Percentiles rank a stretch among this genome's conserved stretches.
Evolutionary conservation across 495 filamentous ascomycete genomes (phyloP).

Genomic region (Aspergillus asperescens): DNA sequence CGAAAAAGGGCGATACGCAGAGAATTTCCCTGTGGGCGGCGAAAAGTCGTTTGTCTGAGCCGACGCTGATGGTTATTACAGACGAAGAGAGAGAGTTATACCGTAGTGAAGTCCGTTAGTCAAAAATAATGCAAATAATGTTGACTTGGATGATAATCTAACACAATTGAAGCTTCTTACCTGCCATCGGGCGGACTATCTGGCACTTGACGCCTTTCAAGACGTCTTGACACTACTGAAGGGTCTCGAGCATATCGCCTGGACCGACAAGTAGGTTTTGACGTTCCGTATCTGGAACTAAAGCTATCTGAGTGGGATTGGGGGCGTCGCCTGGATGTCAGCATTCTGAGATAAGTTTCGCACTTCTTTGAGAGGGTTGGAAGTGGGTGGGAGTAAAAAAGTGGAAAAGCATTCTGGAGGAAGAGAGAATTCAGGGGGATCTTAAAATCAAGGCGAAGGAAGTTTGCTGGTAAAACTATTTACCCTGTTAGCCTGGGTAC

Average conservation of each 20-base stretch:
- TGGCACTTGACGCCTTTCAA: slow-evolving; percentile 26
- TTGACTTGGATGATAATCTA: not conserved
- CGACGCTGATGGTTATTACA: slow-evolving; percentile 75
- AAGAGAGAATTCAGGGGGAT: not conserved
- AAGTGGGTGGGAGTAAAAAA: not conserved
- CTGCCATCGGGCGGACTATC: slow-evolving; percentile 34
- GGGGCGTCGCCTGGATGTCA: slow-evolving; percentile 26
- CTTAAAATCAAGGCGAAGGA: slow-evolving; percentile 1
- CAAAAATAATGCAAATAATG: not conserved
- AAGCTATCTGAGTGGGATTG: slow-evolving; percentile 38
- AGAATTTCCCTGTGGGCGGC: slow-evolving; percentile 87
- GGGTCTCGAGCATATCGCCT: slow-evolving; percentile 29
- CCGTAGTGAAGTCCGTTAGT: slow-evolving; percentile 2
- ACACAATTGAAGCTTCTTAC: slow-evolving; percentile 25
- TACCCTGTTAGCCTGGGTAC: not conserved
- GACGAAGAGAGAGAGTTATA: slow-evolving; percentile 57
- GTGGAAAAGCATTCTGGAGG: not conserved
- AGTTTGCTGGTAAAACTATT: slow-evolving; percentile 6
- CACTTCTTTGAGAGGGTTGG: not conserved
- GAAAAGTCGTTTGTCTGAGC: slow-evolving; percentile 75
- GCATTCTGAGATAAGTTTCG: slow-evolving; percentile 20
- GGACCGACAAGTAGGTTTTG: slow-evolving; percentile 34
- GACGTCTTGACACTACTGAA: slow-evolving; percentile 23
- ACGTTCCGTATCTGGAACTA: slow-evolving; percentile 41
- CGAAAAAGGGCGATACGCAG: slow-evolving; percentile 70